Evolutionary conservation across 164 flowering plant species (phyloP), one percentile per base, ranked within the genome.

Genomic region (Cinnamomum micranthum): DNA sequence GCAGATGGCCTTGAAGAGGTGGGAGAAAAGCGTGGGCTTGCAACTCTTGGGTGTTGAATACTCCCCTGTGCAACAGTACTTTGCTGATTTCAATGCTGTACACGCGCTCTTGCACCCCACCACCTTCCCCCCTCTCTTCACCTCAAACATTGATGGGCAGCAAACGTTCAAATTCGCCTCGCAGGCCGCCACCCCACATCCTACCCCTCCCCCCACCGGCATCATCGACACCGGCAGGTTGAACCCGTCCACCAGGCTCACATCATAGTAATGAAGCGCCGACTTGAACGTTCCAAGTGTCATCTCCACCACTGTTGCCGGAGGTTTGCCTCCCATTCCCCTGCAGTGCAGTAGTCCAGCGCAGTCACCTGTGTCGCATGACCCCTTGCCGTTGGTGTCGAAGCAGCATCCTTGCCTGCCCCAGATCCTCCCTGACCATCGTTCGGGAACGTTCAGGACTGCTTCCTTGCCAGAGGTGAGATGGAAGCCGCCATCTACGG

Each of bases 41-140:
- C 97, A 91, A 10, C 78, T 84, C 25, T 80, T 80, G 0, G 92
- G 90, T 27, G 79, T 72, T 0, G 91, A 79, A 71, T 75, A 91
- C 63, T 82, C 77, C 0, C 97, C 98, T 0, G 97, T 92, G 81
- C 98, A 94, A 59, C 97, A 94, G 74, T 90, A 94, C 79, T 72
- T 91, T 64, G 77, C 87, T 1, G 91, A 79, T 60, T 80, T 83
- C 78, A 83, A 82, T 3, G 93, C 93, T 83, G 87, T 74, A 67
- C 93, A 90, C 19, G 97, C 97, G 63, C 97, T 91, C 81, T 90
- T 88, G 75, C 97, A 90, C 47, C 90, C 97, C 35, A 90, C 92
- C 50, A 89, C 90, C 73, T 76, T 84, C 13, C 87, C 92, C 41
- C 81, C 86, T 19, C 76, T 69, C 82, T 80, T 82, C 74, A 89